Conservation (phyloP, 371 early-diverging fungal species). For the Rhizomucor miehei region DNA sequence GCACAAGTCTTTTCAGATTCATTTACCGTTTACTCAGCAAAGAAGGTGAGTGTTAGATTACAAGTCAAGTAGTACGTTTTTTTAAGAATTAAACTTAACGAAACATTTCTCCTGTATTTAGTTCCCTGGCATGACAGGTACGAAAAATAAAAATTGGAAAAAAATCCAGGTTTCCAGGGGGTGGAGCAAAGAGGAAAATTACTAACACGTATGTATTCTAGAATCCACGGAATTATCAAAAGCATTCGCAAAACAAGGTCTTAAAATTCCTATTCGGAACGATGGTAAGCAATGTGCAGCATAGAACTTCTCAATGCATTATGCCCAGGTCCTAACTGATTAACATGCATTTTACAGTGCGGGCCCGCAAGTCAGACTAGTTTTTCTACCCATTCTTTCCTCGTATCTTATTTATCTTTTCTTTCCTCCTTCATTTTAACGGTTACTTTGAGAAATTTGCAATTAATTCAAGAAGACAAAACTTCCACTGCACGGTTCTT, state of each 20-base stretch:
- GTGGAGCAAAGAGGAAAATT: too few species aligned
- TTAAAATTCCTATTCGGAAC: constrained; percentile 91
- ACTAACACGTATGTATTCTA: constrained; percentile 21
- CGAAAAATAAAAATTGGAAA: not conserved
- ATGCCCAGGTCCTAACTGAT: not conserved
- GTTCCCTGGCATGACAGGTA: constrained; percentile 68
- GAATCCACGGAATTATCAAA: constrained; percentile 90
- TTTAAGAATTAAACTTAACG: not conserved
- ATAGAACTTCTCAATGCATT: too few species aligned
- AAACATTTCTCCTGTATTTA: constrained; percentile 8
- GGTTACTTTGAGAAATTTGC: too few species aligned
- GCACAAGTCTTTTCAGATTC: constrained; percentile 57
- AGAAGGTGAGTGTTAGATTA: constrained; percentile 42
- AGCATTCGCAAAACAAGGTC: constrained; percentile 88
- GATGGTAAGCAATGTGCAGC: constrained; percentile 63
- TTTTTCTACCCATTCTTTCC: not conserved
- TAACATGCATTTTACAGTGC: not conserved
- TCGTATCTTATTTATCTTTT: too few species aligned
- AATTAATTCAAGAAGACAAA: too few species aligned
- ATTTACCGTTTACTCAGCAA: constrained; percentile 61
- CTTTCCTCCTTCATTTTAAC: too few species aligned
- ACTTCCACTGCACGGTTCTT: too few species aligned
- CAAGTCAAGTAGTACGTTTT: too few species aligned
- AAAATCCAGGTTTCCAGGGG: not conserved
- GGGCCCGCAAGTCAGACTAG: constrained; percentile 3